Evolutionary conservation across 2,329 filamentous ascomycete genomes (phyloP), one percentile per base, ranked within the genome.

Genomic region (Trichoderma citrinoviride): DNA sequence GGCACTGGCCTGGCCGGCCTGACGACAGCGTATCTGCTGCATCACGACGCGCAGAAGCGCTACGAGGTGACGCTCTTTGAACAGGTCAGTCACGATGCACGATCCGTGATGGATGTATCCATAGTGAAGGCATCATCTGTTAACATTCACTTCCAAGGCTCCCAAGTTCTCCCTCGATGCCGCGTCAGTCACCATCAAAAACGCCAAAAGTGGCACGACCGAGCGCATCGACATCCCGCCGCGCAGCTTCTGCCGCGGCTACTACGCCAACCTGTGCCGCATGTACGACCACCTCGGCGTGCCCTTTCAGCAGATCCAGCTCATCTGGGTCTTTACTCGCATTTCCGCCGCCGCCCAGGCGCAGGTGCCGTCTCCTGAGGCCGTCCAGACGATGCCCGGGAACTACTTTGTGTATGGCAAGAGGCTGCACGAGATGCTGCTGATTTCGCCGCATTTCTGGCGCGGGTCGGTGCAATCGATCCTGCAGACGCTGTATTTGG

Each of bases 211-310:
- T 7, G 72, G 72, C 47, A 17, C 61, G 1, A 67, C 68, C 7
- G 78, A 79, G 66, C 73, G 76, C 10, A 70, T 80, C 40, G 77
- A 80, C 60, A 62, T 80, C 5, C 78, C 78, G 5, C 77, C 77
- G 73, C 77, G 78, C 27, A 75, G 75, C 4, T 72, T 71, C 61
- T 74, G 75, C 0, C 73, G 71, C 7, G 77, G 78, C 21, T 88
- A 84, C 72, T 87, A 88, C 70, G 71, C 74, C 53, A 84, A 86
- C 66, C 73, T 88, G 55, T 80, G 78, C 67, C 76, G 77, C 27
- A 83, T 88, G 81, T 87, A 87, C 71, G 76, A 82, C 27, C 77
- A 85, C 67, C 73, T 88, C 3, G 79, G 76, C 2, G 76, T 88
- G 14, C 73, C 74, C 6, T 83, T 85, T 65, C 78, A 80, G 46